Conservation (phyloP, 148 eudicot genomes). For the Hydrangea macrophylla region DNA sequence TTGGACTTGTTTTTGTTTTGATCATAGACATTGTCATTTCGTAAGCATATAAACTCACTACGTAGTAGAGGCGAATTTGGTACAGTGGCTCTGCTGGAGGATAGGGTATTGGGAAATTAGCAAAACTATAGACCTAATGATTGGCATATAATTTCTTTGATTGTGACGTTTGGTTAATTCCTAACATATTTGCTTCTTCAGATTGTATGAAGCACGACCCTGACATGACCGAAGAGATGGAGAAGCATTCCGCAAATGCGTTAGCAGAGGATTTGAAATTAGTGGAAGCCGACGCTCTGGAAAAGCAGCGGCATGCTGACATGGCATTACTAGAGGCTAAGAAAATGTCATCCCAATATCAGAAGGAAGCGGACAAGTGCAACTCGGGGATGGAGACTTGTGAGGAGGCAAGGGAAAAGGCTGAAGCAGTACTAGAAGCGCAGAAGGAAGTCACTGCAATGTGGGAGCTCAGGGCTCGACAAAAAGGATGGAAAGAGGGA, state of each 20-base stretch:
- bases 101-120: neutral
- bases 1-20: neutral
- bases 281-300: conserved; percentile 36
- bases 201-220: conserved; percentile 50
- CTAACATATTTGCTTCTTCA: neutral
- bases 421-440: conserved; percentile 29
- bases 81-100: neutral
- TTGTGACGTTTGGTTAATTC: neutral
- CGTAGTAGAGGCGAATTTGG: neutral
- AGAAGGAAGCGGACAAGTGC: conserved; percentile 55
- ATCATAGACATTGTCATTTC: neutral
- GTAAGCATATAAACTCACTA: neutral
- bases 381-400: conserved; percentile 50
- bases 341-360: conserved; percentile 41
- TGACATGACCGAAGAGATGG: conserved; percentile 30
- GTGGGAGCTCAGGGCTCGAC: conserved; percentile 49
- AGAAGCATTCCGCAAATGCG: conserved; percentile 25
- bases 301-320: conserved; percentile 28
- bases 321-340: conserved; percentile 40
- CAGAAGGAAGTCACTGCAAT: conserved; percentile 23
- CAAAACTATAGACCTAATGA: neutral
- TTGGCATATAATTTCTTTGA: neutral
- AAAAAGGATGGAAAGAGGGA: conserved; percentile 43
- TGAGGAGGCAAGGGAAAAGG: conserved; percentile 53
- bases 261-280: conserved; percentile 35